Percentiles rank a stretch among this genome's conserved stretches.
phyloP scores from a whole-genome alignment of 192 early-diverging fungal genomes.

The Gonapodya prolifera region DNA sequence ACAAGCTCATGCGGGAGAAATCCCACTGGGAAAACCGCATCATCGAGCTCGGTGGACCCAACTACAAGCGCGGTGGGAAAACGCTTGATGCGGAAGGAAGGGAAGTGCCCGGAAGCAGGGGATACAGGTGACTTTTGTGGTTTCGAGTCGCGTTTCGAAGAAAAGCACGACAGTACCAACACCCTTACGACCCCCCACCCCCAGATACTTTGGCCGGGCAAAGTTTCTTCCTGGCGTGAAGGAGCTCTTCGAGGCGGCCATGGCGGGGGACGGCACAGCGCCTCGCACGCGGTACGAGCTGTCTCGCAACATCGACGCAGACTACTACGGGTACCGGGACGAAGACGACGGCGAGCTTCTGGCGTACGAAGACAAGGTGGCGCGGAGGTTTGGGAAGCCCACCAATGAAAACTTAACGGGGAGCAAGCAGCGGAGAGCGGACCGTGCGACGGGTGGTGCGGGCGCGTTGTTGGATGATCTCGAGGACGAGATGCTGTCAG shows the following conservation, averaged over 20 bases:
- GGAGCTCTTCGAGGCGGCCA: slow-evolving; percentile 73
- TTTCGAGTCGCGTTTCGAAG: too few relatives aligned
- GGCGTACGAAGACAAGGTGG: slow-evolving; percentile 58
- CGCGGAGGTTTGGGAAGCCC: slow-evolving; percentile 24
- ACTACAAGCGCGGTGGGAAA: slow-evolving; percentile 74
- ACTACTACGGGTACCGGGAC: slow-evolving; percentile 91
- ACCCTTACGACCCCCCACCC: neutral
- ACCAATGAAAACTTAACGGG: slow-evolving; percentile 19
- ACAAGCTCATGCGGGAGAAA: slow-evolving; percentile 84
- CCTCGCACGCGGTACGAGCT: slow-evolving; percentile 50
- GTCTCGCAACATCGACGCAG: slow-evolving; percentile 68
- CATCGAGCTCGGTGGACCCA: slow-evolving; percentile 80
- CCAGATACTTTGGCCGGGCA: slow-evolving; percentile 87
- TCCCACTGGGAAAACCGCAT: slow-evolving; percentile 84
- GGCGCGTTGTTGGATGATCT: neutral
- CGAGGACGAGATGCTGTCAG: neutral
- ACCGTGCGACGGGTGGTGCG: neutral
- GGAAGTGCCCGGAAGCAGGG: slow-evolving; percentile 75
- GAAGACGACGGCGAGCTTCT: slow-evolving; percentile 76
- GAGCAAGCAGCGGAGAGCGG: slow-evolving; percentile 17
- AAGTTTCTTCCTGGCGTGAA: slow-evolving; percentile 85
- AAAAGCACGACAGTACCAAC: too few relatives aligned
- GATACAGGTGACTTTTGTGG: slow-evolving; percentile 59
- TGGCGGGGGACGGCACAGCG: slow-evolving; percentile 18
- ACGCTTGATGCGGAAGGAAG: slow-evolving; percentile 75